Conservation (phyloP, 768 basidiomycete genomes). For the Sarcodon aspratus region DNA sequence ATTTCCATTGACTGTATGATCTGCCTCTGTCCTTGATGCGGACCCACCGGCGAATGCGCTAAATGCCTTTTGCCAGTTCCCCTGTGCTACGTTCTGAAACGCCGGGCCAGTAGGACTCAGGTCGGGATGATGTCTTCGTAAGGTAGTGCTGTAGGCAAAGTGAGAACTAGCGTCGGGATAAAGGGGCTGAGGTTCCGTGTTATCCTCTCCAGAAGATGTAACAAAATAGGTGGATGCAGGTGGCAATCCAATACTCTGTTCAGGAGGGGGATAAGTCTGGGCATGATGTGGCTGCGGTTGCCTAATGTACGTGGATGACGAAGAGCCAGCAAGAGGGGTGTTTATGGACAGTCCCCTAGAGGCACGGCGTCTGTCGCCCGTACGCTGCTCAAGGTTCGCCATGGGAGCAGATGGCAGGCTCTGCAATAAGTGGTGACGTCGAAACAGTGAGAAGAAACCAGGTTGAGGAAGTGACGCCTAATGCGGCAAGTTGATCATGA, state of each 20-base stretch:
- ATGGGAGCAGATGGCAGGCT: too few species aligned
- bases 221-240: constrained; percentile 80
- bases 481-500: too few species aligned
- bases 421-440: too few species aligned
- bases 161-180: constrained; percentile 55
- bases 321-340: neutral
- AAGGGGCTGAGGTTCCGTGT: constrained; percentile 40
- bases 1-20: constrained; percentile 6
- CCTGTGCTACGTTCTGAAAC: constrained; percentile 33
- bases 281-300: neutral
- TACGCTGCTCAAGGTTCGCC: neutral
- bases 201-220: constrained; percentile 34
- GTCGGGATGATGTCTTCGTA: constrained; percentile 55
- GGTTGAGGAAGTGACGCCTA: too few species aligned
- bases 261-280: neutral
- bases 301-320: neutral
- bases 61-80: constrained; percentile 19
- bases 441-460: too few species aligned
- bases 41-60: constrained; percentile 29
- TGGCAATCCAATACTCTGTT: constrained; percentile 37
- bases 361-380: neutral
- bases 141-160: constrained; percentile 76
- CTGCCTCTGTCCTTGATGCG: constrained; percentile 8
- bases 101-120: constrained; percentile 13
- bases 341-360: neutral